Percentiles rank a stretch among this genome's conserved stretches.
phyloP scores from a whole-genome alignment of 1,139 yeast genomes.

The Pichia sp. region DNA sequence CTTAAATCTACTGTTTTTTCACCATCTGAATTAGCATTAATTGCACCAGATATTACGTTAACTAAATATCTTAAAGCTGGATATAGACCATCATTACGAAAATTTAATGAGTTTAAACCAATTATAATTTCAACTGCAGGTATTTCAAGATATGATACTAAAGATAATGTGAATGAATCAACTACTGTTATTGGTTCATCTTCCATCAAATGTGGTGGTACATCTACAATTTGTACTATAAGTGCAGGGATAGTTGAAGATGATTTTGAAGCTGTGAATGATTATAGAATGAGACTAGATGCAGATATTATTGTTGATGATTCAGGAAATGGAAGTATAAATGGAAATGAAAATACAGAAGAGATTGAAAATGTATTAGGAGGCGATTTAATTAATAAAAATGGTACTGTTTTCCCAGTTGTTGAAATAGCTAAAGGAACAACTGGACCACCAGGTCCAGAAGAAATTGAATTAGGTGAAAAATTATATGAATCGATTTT shows the following conservation, averaged over 20 bases:
- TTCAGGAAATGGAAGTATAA: not conserved
- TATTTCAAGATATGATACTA: slow-evolving; percentile 34
- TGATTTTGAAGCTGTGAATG: slow-evolving; percentile 34
- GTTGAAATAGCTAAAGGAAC: slow-evolving; percentile 78
- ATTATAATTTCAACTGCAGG: slow-evolving; percentile 41
- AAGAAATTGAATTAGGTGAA: slow-evolving; percentile 81
- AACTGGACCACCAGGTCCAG: slow-evolving; percentile 72
- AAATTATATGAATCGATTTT: slow-evolving; percentile 52
- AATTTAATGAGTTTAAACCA: slow-evolving; percentile 66
- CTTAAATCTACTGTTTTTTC: slow-evolving; percentile 51
- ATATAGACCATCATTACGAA: slow-evolving; percentile 65
- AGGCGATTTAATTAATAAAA: slow-evolving; percentile 9
- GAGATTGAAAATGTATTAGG: slow-evolving; percentile 8
- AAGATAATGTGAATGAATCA: slow-evolving; percentile 14
- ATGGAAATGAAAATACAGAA: slow-evolving; percentile 8
- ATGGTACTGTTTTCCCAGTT: slow-evolving; percentile 58
- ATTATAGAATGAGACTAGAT: slow-evolving; percentile 28
- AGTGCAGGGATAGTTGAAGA: slow-evolving; percentile 65
- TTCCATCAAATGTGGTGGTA: slow-evolving; percentile 66
- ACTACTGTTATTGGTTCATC: slow-evolving; percentile 60
- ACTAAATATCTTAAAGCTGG: slow-evolving; percentile 73
- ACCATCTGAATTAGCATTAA: slow-evolving; percentile 74
- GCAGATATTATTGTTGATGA: slow-evolving; percentile 23
- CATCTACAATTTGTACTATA: slow-evolving; percentile 69
- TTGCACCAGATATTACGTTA: slow-evolving; percentile 80